Base-by-base conservation (phyloP, 805 yeast species). In the Ogataea trehalophila region DNA sequence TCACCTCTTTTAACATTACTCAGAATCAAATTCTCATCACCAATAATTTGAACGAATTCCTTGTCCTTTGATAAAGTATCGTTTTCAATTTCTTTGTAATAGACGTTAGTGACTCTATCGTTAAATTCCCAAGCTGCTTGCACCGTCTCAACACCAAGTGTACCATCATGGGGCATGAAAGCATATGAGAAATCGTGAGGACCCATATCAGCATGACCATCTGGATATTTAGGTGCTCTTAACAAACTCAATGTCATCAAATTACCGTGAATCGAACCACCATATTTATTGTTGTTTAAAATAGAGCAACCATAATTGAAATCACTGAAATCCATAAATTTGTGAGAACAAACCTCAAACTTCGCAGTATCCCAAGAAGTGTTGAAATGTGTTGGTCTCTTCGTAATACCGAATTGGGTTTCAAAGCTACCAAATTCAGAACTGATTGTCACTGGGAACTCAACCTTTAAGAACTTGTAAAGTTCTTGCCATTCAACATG, bases 281-380 rank as follows among this genome's bases (percentile, higher is more conserved):
- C 99, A 62, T 89, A 92, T 66, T 92, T 92, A 61, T 83, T 77
- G 67, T 89, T 83, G 64, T 91, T 92, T 59, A 92, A 63, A 16
- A 92, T 69, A 0, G 95, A 76, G 13, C 90, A 96, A 61, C 99
- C 99, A 60, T 88, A 91, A 51, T 77, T 79, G 65, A 73, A 79
- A 60, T 89, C 98, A 23, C 95, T 85, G 58, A 87, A 81, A 63
- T 92, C 99, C 57, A 95, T 92, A 69, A 88, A 92, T 61, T 87
- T 87, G 66, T 94, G 99, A 60, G 86, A 89, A 60, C 96, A 87
- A 11, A 90, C 96, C 68, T 92, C 99, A 66, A 92, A 92, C 65
- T 90, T 91, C 48, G 98, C 98, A 33, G 85, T 85, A 60, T 92
- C 99, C 98, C 98, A 92, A 0, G 88, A 73, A 0, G 99, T 92